A percentile compares a stretch with the other conserved stretches of the same genome.
Evolutionary conservation across 306 rosid species (phyloP).

Genomic region (Bauhinia variegata): DNA sequence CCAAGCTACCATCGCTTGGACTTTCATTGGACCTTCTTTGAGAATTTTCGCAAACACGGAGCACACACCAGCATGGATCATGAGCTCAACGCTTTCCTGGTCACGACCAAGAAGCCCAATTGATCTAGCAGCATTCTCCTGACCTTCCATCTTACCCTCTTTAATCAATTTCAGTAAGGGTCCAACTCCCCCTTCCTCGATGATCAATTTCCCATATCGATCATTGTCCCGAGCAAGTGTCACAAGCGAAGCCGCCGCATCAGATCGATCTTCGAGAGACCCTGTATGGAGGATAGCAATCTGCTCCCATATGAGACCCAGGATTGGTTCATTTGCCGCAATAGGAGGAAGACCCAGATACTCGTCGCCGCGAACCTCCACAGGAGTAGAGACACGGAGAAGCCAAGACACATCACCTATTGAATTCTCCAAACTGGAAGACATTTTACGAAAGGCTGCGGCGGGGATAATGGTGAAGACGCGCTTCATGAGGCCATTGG

Average conservation of each 20-base stretch:
- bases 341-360: conserved; percentile 81
- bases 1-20: conserved; percentile 72
- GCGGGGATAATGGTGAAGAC: conserved; percentile 75
- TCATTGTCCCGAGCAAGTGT: conserved; percentile 68
- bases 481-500: conserved; percentile 74
- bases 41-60: conserved; percentile 68
- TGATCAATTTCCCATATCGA: conserved; percentile 73
- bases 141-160: conserved; percentile 77
- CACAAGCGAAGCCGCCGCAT: conserved; percentile 77
- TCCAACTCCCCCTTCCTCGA: conserved; percentile 81
- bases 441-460: conserved; percentile 74
- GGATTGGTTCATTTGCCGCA: conserved; percentile 83
- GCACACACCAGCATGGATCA: conserved; percentile 73
- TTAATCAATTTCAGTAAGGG: conserved; percentile 71
- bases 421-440: conserved; percentile 69
- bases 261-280: conserved; percentile 67
- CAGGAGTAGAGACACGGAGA: conserved; percentile 83
- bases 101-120: conserved; percentile 77
- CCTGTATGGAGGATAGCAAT: conserved; percentile 69
- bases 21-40: conserved; percentile 86
- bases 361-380: conserved; percentile 57
- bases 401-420: conserved; percentile 90
- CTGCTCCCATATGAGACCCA: conserved; percentile 87
- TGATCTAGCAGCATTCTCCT: conserved; percentile 73
- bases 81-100: conserved; percentile 66